Conservation (phyloP, 1,284 basidiomycete genomes). For the Clitocybe nebularis region DNA sequence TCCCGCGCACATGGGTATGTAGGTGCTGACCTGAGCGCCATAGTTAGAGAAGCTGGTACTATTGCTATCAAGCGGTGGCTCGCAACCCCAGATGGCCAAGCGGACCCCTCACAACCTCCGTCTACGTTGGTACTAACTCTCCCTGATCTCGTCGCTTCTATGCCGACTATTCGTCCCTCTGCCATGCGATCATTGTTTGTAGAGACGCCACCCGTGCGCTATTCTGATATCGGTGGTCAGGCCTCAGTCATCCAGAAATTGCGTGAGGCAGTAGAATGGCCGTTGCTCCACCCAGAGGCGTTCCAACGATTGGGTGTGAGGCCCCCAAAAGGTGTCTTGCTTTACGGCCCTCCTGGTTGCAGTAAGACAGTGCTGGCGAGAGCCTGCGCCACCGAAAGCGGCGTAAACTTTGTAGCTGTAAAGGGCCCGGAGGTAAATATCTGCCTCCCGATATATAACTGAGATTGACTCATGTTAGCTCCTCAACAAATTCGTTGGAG, state of each 20-base stretch:
- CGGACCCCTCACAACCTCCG: slow-evolving; percentile 18
- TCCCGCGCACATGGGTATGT: slow-evolving; percentile 93
- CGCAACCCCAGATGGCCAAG: slow-evolving; percentile 24
- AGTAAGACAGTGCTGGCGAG: slow-evolving; percentile 95
- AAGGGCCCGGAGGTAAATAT: slow-evolving; percentile 87
- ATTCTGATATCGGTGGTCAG: slow-evolving; percentile 90
- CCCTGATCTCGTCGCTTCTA: slow-evolving; percentile 67
- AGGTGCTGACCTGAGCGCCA: slow-evolving; percentile 90
- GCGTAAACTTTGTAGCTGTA: slow-evolving; percentile 96
- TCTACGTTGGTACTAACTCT: slow-evolving; percentile 46
- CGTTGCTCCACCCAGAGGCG: slow-evolving; percentile 79
- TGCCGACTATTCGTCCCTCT: slow-evolving; percentile 84
- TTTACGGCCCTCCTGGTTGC: slow-evolving; percentile 98
- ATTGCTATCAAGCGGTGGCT: slow-evolving; percentile 85
- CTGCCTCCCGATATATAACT: slow-evolving; percentile 1
- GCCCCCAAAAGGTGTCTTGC: slow-evolving; percentile 85
- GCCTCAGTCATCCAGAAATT: slow-evolving; percentile 76
- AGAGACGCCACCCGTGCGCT: slow-evolving; percentile 80
- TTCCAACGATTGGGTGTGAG: slow-evolving; percentile 87
- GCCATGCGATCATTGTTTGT: slow-evolving; percentile 93
- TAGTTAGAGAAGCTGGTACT: slow-evolving; percentile 92
- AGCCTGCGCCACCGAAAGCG: slow-evolving; percentile 92
- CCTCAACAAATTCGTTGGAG: slow-evolving; percentile 95
- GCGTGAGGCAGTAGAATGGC: slow-evolving; percentile 93
- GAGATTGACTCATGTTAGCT: slow-evolving; percentile 46